These are phyloP conservation scores for Maudiozyma saulgeensis DNA, from an alignment of 805 yeast genomes.

Conservation along the genomic window DNA sequence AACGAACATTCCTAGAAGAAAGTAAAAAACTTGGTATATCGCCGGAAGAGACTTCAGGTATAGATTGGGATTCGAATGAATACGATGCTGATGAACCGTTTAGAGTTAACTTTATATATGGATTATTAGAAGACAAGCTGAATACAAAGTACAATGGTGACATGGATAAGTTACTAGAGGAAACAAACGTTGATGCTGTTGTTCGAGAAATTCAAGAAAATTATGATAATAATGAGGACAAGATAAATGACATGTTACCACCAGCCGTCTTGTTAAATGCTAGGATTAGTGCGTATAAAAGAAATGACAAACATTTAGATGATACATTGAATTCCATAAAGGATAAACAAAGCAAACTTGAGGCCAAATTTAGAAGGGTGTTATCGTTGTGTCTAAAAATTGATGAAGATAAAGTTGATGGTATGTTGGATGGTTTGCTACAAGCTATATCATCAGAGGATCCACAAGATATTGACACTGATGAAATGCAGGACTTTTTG, in stretches of 20 bases:
- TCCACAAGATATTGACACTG: slow-evolving; percentile 56
- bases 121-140: slow-evolving; percentile 38
- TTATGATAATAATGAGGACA: slow-evolving; percentile 9
- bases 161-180: slow-evolving; percentile 20
- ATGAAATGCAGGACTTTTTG: slow-evolving; percentile 40
- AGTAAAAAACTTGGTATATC: slow-evolving; percentile 31
- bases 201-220: slow-evolving; percentile 15
- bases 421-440: slow-evolving; percentile 70
- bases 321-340: slow-evolving; percentile 44
- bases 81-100: slow-evolving; percentile 92
- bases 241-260: slow-evolving; percentile 22
- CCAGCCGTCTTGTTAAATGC: slow-evolving; percentile 50
- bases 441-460: slow-evolving; percentile 81
- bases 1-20: slow-evolving; percentile 40
- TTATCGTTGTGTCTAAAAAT: slow-evolving; percentile 87
- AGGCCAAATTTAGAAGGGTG: slow-evolving; percentile 75
- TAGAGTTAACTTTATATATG: slow-evolving; percentile 51
- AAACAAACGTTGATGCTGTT: slow-evolving; percentile 16
- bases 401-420: slow-evolving; percentile 69
- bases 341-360: slow-evolving; percentile 47
- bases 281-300: slow-evolving; percentile 67
- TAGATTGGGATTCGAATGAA: slow-evolving; percentile 38
- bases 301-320: slow-evolving; percentile 52
- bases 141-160: slow-evolving; percentile 25
- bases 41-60: slow-evolving; percentile 20